Percentiles rank a stretch among this genome's conserved stretches.
phyloP scores from a whole-genome alignment of 2,329 filamentous ascomycete species.

The Clonostachys chloroleuca region DNA sequence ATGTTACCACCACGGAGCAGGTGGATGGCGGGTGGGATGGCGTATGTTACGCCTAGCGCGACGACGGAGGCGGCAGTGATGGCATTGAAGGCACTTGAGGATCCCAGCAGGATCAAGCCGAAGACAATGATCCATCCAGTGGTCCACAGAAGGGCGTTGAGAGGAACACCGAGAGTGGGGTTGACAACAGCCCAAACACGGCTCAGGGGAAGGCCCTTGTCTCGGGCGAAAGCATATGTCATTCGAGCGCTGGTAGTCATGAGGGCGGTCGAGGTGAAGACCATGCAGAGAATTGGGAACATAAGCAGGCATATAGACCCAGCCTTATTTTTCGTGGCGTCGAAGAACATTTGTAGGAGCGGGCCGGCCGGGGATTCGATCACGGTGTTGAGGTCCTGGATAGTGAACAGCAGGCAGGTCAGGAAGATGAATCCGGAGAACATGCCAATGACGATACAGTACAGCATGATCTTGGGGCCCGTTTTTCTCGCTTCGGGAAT shows the following conservation, averaged over 20 bases:
- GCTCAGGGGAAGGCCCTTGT: constrained; percentile 62
- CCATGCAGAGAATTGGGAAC: constrained; percentile 59
- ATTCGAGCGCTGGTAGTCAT: constrained; percentile 64
- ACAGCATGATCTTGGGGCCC: constrained; percentile 34
- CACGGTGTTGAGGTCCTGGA: constrained; percentile 50
- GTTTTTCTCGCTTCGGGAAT: constrained; percentile 34
- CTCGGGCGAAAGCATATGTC: constrained; percentile 60
- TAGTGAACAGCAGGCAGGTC: constrained; percentile 58
- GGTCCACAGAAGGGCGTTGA: constrained; percentile 62
- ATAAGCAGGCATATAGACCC: constrained; percentile 63
- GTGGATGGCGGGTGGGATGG: constrained; percentile 68
- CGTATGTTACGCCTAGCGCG: constrained; percentile 67
- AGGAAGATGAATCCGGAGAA: constrained; percentile 46
- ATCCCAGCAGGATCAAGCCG: constrained; percentile 66
- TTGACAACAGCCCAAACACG: constrained; percentile 58
- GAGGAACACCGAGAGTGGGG: constrained; percentile 53
- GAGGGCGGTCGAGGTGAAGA: constrained; percentile 59
- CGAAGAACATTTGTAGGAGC: constrained; percentile 56
- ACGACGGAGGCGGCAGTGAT: constrained; percentile 70
- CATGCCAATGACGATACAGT: constrained; percentile 30
- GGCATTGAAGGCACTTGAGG: constrained; percentile 62
- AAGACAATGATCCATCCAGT: constrained; percentile 60
- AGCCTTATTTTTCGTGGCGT: constrained; percentile 56
- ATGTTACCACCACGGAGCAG: constrained; percentile 60
- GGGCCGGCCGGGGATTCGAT: constrained; percentile 53